Evolutionary conservation across 1,139 yeast genomes (phyloP), one percentile per base, ranked within the genome.

Genomic region (Taphrina sp.): DNA sequence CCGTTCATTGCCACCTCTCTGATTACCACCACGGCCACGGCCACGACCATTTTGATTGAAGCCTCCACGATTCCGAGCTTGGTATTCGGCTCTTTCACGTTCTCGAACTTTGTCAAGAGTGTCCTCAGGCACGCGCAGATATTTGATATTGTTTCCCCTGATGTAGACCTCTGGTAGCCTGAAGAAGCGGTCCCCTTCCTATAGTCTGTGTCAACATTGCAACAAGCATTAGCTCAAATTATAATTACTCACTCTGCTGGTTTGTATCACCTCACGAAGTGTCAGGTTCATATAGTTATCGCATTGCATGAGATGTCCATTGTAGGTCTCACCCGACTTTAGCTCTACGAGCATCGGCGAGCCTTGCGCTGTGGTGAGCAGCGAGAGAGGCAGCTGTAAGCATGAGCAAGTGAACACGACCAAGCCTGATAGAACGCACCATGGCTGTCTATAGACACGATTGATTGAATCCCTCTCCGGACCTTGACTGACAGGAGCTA

Each of bases 241-340:
- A 17, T 34, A 29, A 33, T 16, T 51, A 61, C 66, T 34, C 62
- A 66, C 72, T 4, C 83, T 75, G 60, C 82, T 81, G 14, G 86
- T 80, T 67, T 85, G 90, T 53, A 83, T 80, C 20, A 85, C 97
- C 63, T 89, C 83, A 42, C 76, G 76, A 57, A 94, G 75, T 0
- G 95, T 87, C 64, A 94, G 75, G 69, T 92, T 92, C 98, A 94
- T 94, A 90, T 95, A 88, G 37, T 88, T 83, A 69, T 94, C 98
- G 65, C 95, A 89, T 66, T 86, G 85, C 59, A 82, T 80, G 61
- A 94, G 76, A 60, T 80, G 81, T 37, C 99, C 99, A 66, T 85
- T 86, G 59, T 89, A 76, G 12, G 94, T 83, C 66, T 88, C 96
- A 31, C 97, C 96, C 58, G 85, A 83, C 70, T 94, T 94, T 68